These are phyloP conservation scores for Solanum aculeatissimum DNA, from an alignment of 305 asterid species.

Conservation along the genomic window DNA sequence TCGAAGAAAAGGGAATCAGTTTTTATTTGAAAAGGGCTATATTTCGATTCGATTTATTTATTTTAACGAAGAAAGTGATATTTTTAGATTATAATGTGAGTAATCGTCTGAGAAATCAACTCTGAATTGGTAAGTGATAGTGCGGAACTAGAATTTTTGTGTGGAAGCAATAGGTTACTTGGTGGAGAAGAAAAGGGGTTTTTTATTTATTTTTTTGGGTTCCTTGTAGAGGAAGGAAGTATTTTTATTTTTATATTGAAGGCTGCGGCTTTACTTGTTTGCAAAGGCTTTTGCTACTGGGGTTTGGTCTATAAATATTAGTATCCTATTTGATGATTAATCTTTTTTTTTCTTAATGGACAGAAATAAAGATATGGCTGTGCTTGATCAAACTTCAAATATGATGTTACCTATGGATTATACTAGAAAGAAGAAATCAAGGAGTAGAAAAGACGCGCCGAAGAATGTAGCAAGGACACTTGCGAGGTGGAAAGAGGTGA, in stretches of 20 bases:
- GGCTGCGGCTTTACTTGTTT: not conserved
- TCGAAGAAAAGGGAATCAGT: not conserved
- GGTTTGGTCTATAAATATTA: not conserved
- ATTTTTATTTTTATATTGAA: not conserved
- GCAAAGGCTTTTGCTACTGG: not conserved
- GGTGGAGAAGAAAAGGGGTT: not conserved
- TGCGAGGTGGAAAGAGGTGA: conserved; percentile 72
- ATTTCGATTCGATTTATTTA: too few relatives aligned
- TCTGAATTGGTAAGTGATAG: not conserved
- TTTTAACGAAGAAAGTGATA: too few relatives aligned
- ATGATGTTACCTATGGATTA: conserved; percentile 18
- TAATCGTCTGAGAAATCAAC: not conserved
- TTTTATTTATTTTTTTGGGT: not conserved
- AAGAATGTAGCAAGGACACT: conserved; percentile 44
- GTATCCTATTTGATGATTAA: not conserved
- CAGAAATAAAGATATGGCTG: conserved; percentile 27
- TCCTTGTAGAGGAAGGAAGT: not conserved
- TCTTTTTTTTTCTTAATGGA: not conserved
- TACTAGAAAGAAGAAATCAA: conserved; percentile 37
- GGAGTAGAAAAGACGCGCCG: conserved; percentile 32
- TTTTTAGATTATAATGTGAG: not conserved
- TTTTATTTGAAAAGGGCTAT: too few relatives aligned
- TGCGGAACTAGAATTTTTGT: not conserved
- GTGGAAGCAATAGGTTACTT: not conserved
- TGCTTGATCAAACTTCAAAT: conserved; percentile 11